These are phyloP conservation scores for Fusarium domesticum DNA, from an alignment of 2,329 filamentous ascomycete genomes.

Conservation along the genomic window DNA sequence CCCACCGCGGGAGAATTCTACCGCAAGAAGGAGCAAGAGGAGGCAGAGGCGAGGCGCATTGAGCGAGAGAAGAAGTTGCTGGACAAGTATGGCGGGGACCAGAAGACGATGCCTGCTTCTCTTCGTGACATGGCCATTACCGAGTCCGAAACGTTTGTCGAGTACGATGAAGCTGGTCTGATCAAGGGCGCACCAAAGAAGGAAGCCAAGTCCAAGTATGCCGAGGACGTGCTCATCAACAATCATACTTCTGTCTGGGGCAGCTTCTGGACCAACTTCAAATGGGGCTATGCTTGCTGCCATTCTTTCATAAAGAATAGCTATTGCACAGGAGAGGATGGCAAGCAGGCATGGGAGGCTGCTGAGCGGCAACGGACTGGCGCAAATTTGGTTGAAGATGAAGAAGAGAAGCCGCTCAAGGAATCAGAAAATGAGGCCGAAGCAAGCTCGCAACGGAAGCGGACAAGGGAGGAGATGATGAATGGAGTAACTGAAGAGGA, in stretches of 20 bases:
- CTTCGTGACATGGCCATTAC: slow-evolving; percentile 66
- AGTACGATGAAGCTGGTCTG: slow-evolving; percentile 87
- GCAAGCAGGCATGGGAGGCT: slow-evolving; percentile 75
- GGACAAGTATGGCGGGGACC: slow-evolving; percentile 77
- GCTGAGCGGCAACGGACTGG: slow-evolving; percentile 61
- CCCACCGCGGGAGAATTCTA: slow-evolving; percentile 87
- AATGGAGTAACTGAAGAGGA: slow-evolving; percentile 77
- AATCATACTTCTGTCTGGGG: slow-evolving; percentile 95
- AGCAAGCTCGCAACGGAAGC: slow-evolving; percentile 54
- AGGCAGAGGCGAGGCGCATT: slow-evolving; percentile 65
- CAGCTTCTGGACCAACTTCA: slow-evolving; percentile 94
- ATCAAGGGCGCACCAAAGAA: slow-evolving; percentile 84
- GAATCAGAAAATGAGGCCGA: slow-evolving; percentile 33
- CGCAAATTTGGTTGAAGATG: slow-evolving; percentile 38
- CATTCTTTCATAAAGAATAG: slow-evolving; percentile 93
- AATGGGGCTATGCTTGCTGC: slow-evolving; percentile 96
- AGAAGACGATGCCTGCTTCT: slow-evolving; percentile 54
- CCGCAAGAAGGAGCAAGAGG: slow-evolving; percentile 75
- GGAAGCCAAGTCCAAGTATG: slow-evolving; percentile 82
- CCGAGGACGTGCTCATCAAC: slow-evolving; percentile 81
- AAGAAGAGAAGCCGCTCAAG: slow-evolving; percentile 26
- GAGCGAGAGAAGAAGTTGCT: slow-evolving; percentile 67
- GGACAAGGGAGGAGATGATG: slow-evolving; percentile 75
- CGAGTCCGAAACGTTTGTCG: slow-evolving; percentile 83
- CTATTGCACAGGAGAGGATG: slow-evolving; percentile 92